Evolutionary conservation across 1,284 basidiomycete species (phyloP), one percentile per base, ranked within the genome.

Genomic region (Ceratobasidium theobromae): DNA sequence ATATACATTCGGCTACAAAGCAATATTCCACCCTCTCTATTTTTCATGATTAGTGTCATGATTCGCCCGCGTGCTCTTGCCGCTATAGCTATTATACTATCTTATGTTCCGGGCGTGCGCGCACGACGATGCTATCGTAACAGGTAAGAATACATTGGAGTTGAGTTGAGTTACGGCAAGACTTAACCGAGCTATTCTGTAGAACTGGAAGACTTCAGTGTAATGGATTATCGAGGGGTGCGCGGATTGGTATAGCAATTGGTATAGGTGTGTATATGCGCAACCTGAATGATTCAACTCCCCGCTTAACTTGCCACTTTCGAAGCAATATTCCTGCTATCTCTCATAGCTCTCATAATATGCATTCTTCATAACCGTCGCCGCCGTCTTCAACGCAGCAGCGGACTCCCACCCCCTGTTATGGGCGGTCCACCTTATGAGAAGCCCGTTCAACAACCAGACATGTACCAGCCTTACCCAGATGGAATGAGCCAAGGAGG

Each of bases 401-500:
- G 16, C n/a, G 45, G 46, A 6, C 60, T 51, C 41, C 49, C 60
- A 16, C 38, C 48, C 23, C 60, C 48, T 3, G 60, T 35, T 9
- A 52, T 38, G 32, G 30, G 30, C 16, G 33, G 41, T 43, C 41
- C 55, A 58, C 16, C 35, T n/a, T n/a, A 64, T 38, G 60, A 64
- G 12, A 64, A 64, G 48, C 48, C 48, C 1, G 33, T 38, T 28
- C 30, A 43, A 21, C 60, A 46, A 41, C 11, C 18, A 16, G 60
- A 30, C n/a, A 11, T 25, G 1, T 62, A 62, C 18, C 48, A 64
- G 12, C 48, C 60, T 38, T 64, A 64, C 18, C 60, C 60, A 9
- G 60, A 49, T 28, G 16, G 2, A 64, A 51, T 38, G 35, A 38
- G 35, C 32, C 60, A 52, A 3, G 21, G 25, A 16, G 46, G 46